Evolutionary conservation across 305 asterid genomes (phyloP).

Genomic region (Salvia sclarea): DNA sequence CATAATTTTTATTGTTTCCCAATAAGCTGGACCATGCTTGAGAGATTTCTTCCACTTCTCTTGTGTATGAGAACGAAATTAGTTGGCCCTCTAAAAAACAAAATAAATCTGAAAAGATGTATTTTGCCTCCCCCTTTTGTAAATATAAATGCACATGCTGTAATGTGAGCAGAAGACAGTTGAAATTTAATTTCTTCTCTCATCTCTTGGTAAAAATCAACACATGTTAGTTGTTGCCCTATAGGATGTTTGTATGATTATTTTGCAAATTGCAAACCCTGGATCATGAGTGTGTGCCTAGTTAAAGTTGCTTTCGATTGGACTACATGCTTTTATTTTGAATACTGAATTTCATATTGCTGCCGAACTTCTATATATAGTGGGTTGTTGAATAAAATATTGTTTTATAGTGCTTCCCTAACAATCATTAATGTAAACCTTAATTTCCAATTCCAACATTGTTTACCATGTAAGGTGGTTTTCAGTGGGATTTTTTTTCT

Average conservation of each 20-base stretch:
- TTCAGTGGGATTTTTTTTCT: not conserved
- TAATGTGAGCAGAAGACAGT: not conserved
- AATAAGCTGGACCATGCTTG: not conserved
- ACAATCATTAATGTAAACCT: too few species aligned
- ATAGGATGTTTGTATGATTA: not conserved
- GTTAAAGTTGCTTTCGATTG: not conserved
- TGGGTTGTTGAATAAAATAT: not conserved
- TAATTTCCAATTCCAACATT: not conserved
- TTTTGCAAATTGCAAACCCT: slow-evolving; percentile 1
- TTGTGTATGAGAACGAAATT: not conserved
- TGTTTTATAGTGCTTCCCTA: not conserved
- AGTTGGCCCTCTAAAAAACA: not conserved
- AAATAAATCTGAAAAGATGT: not conserved
- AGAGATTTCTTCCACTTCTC: not conserved
- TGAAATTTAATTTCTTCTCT: not conserved
- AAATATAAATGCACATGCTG: not conserved
- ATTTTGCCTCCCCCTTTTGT: not conserved
- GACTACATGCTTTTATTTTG: too few species aligned
- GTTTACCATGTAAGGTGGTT: not conserved
- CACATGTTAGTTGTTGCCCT: not conserved
- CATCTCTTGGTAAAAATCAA: not conserved
- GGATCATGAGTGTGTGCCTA: slow-evolving; percentile 10
- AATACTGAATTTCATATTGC: too few species aligned
- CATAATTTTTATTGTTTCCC: not conserved
- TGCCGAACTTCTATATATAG: too few species aligned